Evolutionary conservation across 371 early-diverging fungal genomes (phyloP), one percentile per base, ranked within the genome.

Genomic region (Apophysomyces sp.): DNA sequence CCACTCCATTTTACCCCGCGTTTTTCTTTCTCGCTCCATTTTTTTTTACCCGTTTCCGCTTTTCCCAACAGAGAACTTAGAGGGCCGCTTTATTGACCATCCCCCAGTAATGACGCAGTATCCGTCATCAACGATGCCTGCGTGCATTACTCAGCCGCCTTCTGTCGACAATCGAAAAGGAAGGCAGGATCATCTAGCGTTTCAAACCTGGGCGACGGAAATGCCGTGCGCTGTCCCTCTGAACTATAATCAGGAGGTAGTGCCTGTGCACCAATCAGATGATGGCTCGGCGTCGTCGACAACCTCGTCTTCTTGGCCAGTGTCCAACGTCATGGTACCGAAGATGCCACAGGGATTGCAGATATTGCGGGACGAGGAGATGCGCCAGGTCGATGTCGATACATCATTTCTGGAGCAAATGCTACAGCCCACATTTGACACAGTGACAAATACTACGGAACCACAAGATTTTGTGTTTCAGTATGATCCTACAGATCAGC

Each of bases 21-120:
- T 18, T 57, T 37, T 41, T 37, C 52, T 37, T 26, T 57, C 29
- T 26, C 24, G 18, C 44, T 57, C 40, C 52, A 55, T 49, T 51
- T n/a, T 9, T 29, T 60, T 32, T 39, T 16, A 21, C 37, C 39
- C 32, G 32, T 54, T 39, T 28, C 28, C n/a, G 16, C 30, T 44
- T 63, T 64, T 13, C 41, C 53, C 39, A 44, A 32, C 58, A 37
- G 44, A 39, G n/a, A 54, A 26, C 11, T 41, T 7, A 21, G 21
- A 21, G 49, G 24, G 18, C 49, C 49, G 21, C 21, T 21, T 44
- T 44, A 44, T 21, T 44, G 49, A 44, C 11, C 49, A 6, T 44
- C 21, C 9, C n/a, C 9, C 0, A 18, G 49, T 44, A 21, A 44
- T 44, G 49, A 21, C 49, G 9, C 49, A 44, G 49, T 44, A 44